Evolutionary conservation across 768 basidiomycete genomes (phyloP).

Genomic region (Fomitopsis pulvina): DNA sequence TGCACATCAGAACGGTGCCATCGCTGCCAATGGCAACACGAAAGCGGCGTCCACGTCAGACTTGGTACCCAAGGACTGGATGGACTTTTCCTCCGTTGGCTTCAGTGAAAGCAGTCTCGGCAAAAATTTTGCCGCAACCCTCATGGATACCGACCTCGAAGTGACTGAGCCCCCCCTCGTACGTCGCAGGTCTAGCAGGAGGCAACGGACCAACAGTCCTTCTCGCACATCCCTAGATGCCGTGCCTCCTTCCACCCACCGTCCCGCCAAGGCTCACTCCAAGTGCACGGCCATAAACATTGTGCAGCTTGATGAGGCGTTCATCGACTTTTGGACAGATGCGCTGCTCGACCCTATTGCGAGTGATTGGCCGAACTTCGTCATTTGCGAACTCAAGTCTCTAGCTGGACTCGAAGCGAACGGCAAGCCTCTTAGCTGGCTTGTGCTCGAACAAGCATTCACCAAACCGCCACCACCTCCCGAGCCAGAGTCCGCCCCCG

Average conservation of each 20-base stretch:
- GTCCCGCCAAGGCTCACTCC: slow-evolving; percentile 9
- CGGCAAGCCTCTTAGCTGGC: slow-evolving; percentile 48
- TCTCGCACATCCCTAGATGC: slow-evolving; percentile 18
- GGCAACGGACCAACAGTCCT: slow-evolving; percentile 23
- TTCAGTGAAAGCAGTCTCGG: slow-evolving; percentile 39
- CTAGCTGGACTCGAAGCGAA: slow-evolving; percentile 17
- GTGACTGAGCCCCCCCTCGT: slow-evolving; percentile 33
- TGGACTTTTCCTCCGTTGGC: slow-evolving; percentile 59
- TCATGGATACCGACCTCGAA: slow-evolving; percentile 57
- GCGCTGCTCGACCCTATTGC: slow-evolving; percentile 64
- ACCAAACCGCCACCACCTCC: slow-evolving; percentile 30
- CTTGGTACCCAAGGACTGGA: slow-evolving; percentile 48
- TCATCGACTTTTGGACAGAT: slow-evolving; percentile 80
- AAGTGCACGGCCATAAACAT: slow-evolving; percentile 38
- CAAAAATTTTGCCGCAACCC: slow-evolving; percentile 46
- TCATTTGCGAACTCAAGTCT: slow-evolving; percentile 61
- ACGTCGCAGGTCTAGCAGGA: slow-evolving; percentile 30
- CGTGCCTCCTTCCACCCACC: slow-evolving; percentile 15
- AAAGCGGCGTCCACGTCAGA: slow-evolving; percentile 16
- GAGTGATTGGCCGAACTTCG: slow-evolving; percentile 58
- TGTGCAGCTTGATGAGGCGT: slow-evolving; percentile 71
- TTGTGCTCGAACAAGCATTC: slow-evolving; percentile 63
- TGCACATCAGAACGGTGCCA: slow-evolving; percentile 15
- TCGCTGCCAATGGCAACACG: neutral
- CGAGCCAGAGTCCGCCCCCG: slow-evolving; percentile 17